Conservation (phyloP, 805 yeast species). For the Myxozyma melibiosi region DNA sequence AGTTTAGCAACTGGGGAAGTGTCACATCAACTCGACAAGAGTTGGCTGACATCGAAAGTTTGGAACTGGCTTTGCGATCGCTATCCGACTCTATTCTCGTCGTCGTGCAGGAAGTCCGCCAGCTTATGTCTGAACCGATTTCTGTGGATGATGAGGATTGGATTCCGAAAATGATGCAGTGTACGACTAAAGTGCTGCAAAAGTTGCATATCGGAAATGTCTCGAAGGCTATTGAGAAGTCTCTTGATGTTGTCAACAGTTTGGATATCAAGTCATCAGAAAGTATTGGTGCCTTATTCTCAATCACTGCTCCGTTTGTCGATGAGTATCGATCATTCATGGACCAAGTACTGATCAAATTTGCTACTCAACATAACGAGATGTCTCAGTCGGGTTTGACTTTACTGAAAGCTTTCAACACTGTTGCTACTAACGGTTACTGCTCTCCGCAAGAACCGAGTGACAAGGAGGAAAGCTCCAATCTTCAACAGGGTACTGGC, state of each 20-base stretch:
- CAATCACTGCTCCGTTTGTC: constrained; percentile 64
- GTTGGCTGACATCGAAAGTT: not conserved
- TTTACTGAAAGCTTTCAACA: constrained; percentile 57
- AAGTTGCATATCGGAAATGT: constrained; percentile 49
- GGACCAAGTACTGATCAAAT: constrained; percentile 48
- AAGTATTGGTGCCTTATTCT: constrained; percentile 38
- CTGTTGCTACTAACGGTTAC: constrained; percentile 78
- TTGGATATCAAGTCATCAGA: constrained; percentile 47
- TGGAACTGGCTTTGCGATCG: constrained; percentile 53
- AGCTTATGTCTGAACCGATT: constrained; percentile 35
- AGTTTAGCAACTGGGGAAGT: not conserved
- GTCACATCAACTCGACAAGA: not conserved
- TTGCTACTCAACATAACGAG: constrained; percentile 53
- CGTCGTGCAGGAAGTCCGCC: constrained; percentile 59
- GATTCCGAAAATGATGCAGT: constrained; percentile 46
- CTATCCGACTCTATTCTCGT: constrained; percentile 63
- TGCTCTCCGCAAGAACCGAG: constrained; percentile 84
- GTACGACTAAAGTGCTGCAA: constrained; percentile 44
- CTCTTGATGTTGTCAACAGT: constrained; percentile 44
- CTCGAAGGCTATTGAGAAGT: constrained; percentile 42
- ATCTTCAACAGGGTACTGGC: constrained; percentile 84
- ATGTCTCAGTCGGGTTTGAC: constrained; percentile 64
- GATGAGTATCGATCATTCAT: constrained; percentile 60
- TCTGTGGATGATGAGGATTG: constrained; percentile 65
- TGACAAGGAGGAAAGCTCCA: constrained; percentile 60